Conservation (phyloP, 192 early-diverging fungal genomes). For the Coemansia sp. region DNA sequence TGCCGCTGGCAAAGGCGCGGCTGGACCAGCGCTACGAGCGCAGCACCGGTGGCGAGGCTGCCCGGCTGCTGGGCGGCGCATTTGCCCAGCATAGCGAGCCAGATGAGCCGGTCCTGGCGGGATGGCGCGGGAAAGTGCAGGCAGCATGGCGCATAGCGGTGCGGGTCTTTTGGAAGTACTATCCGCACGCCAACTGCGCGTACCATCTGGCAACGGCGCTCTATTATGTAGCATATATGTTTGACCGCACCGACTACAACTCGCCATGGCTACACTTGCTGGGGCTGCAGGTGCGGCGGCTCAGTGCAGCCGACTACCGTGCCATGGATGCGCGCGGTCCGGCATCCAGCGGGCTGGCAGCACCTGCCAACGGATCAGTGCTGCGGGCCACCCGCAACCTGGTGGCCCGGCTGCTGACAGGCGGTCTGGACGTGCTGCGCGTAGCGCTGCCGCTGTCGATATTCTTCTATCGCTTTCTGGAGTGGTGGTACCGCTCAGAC, state of each 20-base stretch:
- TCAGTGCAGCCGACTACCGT: constrained; percentile 75
- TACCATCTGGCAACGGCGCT: constrained; percentile 64
- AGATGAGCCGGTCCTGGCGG: neutral
- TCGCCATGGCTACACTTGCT: constrained; percentile 81
- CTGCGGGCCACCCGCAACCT: constrained; percentile 42
- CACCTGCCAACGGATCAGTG: constrained; percentile 42
- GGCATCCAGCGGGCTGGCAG: constrained; percentile 36
- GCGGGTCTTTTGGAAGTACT: constrained; percentile 56
- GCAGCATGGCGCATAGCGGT: constrained; percentile 11
- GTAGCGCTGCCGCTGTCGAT: constrained; percentile 82
- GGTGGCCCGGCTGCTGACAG: constrained; percentile 49
- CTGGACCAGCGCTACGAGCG: constrained; percentile 72
- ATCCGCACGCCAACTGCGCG: constrained; percentile 69
- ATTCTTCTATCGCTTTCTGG: constrained; percentile 91
- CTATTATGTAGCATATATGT: constrained; percentile 82
- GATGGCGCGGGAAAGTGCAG: constrained; percentile 7
- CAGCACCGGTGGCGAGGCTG: constrained; percentile 55
- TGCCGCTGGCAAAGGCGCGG: constrained; percentile 75
- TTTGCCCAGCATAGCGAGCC: constrained; percentile 14
- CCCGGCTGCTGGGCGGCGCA: constrained; percentile 62
- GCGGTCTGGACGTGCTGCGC: constrained; percentile 69
- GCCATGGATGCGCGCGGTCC: constrained; percentile 47
- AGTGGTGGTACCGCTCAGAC: constrained; percentile 94
- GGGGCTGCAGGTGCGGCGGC: constrained; percentile 73
- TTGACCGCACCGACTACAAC: constrained; percentile 77